Conservation (phyloP, 306 rosid species). For the Lagenaria siceraria region DNA sequence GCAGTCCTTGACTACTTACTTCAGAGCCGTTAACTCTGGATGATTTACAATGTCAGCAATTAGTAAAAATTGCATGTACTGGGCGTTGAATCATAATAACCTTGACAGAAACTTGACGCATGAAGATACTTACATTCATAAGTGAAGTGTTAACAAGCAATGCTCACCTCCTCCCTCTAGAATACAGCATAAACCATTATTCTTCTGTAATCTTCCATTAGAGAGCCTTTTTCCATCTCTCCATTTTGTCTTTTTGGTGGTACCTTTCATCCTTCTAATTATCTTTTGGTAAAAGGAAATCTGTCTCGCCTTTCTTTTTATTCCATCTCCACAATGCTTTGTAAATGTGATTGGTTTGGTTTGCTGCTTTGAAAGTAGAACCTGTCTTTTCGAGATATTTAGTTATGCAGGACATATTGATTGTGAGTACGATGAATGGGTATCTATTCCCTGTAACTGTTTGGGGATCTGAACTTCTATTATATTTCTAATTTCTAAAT, state of each 20-base stretch:
- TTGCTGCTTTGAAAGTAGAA: neutral
- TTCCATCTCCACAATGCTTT: neutral
- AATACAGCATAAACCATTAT: neutral
- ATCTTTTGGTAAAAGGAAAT: neutral
- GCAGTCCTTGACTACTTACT: neutral
- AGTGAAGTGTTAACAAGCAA: neutral
- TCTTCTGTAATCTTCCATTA: neutral
- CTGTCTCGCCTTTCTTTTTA: neutral
- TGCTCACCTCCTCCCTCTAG: neutral
- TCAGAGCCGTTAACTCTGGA: neutral
- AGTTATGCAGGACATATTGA: neutral
- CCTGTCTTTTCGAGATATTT: neutral
- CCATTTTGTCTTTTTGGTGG: neutral
- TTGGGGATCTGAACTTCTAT: constrained; percentile 6
- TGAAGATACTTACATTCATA: neutral
- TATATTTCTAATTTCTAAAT: constrained; percentile 18
- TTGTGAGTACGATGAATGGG: neutral
- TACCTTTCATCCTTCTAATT: neutral
- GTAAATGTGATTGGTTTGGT: neutral
- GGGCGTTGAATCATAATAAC: neutral
- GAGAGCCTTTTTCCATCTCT: neutral
- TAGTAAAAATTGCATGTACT: neutral
- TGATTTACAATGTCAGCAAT: neutral
- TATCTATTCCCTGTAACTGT: neutral
- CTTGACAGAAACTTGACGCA: neutral